Evolutionary conservation across 2,329 filamentous ascomycete species (phyloP), one percentile per base, ranked within the genome.

Genomic region (Pseudopithomyces chartarum): DNA sequence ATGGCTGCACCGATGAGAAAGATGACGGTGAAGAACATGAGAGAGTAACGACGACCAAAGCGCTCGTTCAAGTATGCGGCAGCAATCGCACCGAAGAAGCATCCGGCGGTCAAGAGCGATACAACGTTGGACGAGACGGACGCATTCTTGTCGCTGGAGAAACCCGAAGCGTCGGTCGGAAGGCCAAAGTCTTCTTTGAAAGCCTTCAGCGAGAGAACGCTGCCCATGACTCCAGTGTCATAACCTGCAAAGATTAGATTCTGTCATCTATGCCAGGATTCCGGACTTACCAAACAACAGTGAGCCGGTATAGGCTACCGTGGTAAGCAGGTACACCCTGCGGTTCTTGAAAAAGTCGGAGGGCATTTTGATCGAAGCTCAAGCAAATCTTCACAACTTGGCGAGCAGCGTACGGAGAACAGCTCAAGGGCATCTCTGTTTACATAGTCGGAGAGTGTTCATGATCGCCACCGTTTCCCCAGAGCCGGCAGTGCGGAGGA

Each of bases 31-130:
- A 78, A 78, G 19, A 75, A 50, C 52, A 82, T 75, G 7, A 83
- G 71, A 10, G 77, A 77, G 52, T 76, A 75, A 54, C 80, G 78
- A 12, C 79, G 78, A n/a, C 80, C 80, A 39, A 79, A 73, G 23
- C 69, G 73, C 55, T 82, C 80, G 0, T 78, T 79, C 10, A 82
- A 70, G 52, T 75, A 77, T 40, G 79, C 76, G 5, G 57, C 59
- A 22, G 45, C 50, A 48, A 62, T 56, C 19, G 86, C 85, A 53
- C 90, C 90, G 64, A 92, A 92, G 78, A 93, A 92, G 59, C 89
- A 89, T 56, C 90, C 90, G 10, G 89, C 90, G 74, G 92, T 90
- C 77, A 90, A 91, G 56, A 88, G 84, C 38, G 87, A 91, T 54
- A 92, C 90, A 59, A 92, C 91, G 73, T 92, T 92, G 68, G 87